Base-by-base conservation (phyloP, 2,329 filamentous ascomycete genomes). In the Dendryphion nanum region DNA sequence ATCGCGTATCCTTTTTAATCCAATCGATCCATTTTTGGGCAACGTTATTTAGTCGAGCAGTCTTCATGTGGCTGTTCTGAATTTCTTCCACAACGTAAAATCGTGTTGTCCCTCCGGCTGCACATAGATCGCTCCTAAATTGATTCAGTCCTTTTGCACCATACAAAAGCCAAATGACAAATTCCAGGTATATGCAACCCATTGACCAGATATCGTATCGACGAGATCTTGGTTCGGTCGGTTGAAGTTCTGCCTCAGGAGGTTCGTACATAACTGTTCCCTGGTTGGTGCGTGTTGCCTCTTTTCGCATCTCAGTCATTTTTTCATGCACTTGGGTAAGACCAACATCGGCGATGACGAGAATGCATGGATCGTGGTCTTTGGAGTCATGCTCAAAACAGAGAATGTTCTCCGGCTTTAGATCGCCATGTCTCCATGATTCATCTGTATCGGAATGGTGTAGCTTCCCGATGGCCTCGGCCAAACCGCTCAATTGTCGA, bases 111-210 rank as follows among this genome's bases (percentile, higher is more conserved):
- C n/a, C n/a, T n/a, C n/a, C n/a, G n/a, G n/a, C n/a, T n/a, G n/a
- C n/a, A 26, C 23, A 8, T 8, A 26, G 8, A 26, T 26, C 23
- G 8, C 15, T 8, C 8, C 15, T 33, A 18, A 33, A 33, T 10
- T 18, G 21, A 2, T 44, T 18, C 4, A 36, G 38, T 5, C 18
- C 33, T 13, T 50, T 30, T 1, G 41, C 30, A 1, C 56, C 56
- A 18, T 55, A 51, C 0, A 59, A 16, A 0, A 59, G n/a, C 56
- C 55, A 60, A 2, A 57, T 37, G 6, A 53, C 40, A 23, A 48
- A 53, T 30, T 60, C 52, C 1, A 59, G 33, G 4, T 33, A 45
- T n/a, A 60, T 49, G 37, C 56, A 60, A 7, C 56, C 56, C 48
- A 60, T 51, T 0, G 51, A 42, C 55, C 55, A 60, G 1, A 56